Evolutionary conservation across 768 basidiomycete species (phyloP), one percentile per base, ranked within the genome.

Genomic region (Hygrophorus pudorinus): DNA sequence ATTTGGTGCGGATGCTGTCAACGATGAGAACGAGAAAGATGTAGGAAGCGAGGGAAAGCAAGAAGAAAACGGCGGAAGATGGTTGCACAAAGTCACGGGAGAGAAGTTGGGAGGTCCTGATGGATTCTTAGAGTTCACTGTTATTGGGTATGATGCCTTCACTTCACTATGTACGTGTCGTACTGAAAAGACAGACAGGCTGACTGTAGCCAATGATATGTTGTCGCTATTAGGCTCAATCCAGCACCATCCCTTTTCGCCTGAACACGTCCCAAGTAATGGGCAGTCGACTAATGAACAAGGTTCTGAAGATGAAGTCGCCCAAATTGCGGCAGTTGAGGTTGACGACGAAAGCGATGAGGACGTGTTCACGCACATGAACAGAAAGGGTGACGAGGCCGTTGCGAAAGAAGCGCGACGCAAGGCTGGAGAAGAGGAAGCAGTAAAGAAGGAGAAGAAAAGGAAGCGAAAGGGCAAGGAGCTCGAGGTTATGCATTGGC

Each of bases 121-220:
- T 38, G 80, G 85, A 10, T 69, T 71, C 43, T 59, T 93, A 39
- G 76, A 82, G 51, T 92, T 94, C 55, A 91, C 84, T 0, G 88
- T 96, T 28, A 80, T 92, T 38, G 91, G 91, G 92, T 88, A 55
- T 46, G 79, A 65, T 18, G 9, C 9, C 34, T 43, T 38, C 27
- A 39, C 31, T 24, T 13, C 17, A 48, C 35, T 21, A 28, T 47
- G 10, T 9, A 17, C 12, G 12, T 8, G 12, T 20, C 16, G 46
- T 32, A 21, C 38, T 55, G 16, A 51, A 28, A 38, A 47, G 36
- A 16, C 31, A 46, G 40, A 44, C 44, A 96, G 92, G 18, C 59
- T 92, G 47, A 91, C 82, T 11, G 77, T 92, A 28, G 89, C 90
- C 27, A 93, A 96, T 56, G 85, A 93, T 57, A 93, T 94, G 89